Percentiles rank a stretch among this genome's conserved stretches.
Conservation (phyloP, 768 basidiomycete genomes). For the Pleurotus giganteus region DNA sequence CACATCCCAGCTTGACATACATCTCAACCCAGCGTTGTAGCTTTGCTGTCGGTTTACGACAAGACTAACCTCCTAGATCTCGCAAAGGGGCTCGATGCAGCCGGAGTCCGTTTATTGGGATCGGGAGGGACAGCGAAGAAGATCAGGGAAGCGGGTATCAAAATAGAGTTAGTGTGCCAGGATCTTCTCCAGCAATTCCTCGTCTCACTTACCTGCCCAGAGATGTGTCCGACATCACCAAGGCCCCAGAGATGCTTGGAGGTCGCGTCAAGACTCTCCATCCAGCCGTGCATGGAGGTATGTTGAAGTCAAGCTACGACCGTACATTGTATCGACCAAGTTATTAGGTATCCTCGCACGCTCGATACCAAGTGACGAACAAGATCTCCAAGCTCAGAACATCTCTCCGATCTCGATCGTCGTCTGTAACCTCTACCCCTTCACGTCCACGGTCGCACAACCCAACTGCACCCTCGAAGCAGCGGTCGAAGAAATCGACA, state of each 20-base stretch:
- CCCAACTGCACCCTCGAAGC: conserved; percentile 87
- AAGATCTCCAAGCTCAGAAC: conserved; percentile 76
- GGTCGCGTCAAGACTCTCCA: conserved; percentile 98
- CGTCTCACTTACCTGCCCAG: conserved; percentile 36
- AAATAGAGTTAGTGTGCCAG: conserved; percentile 70
- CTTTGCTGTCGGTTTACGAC: conserved; percentile 94
- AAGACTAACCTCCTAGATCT: conserved; percentile 88
- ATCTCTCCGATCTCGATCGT: conserved; percentile 96
- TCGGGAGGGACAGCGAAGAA: conserved; percentile 98
- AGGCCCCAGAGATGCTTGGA: conserved; percentile 98
- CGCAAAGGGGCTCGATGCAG: conserved; percentile 76
- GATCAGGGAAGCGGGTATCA: conserved; percentile 89
- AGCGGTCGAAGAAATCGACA: conserved; percentile 98
- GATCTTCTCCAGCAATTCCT: not conserved
- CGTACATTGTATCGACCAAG: conserved; percentile 8
- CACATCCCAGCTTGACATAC: not conserved
- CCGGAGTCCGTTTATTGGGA: conserved; percentile 86
- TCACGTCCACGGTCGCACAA: conserved; percentile 85
- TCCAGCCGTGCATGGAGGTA: conserved; percentile 96
- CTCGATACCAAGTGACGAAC: conserved; percentile 84
- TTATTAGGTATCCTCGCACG: conserved; percentile 90
- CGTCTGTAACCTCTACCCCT: conserved; percentile 99
- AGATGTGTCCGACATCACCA: conserved; percentile 96
- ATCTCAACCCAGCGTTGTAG: conserved; percentile 33
- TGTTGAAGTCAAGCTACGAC: conserved; percentile 14